Base-by-base conservation (phyloP, 2,329 filamentous ascomycete species). In the Hypomyces perniciosus region DNA sequence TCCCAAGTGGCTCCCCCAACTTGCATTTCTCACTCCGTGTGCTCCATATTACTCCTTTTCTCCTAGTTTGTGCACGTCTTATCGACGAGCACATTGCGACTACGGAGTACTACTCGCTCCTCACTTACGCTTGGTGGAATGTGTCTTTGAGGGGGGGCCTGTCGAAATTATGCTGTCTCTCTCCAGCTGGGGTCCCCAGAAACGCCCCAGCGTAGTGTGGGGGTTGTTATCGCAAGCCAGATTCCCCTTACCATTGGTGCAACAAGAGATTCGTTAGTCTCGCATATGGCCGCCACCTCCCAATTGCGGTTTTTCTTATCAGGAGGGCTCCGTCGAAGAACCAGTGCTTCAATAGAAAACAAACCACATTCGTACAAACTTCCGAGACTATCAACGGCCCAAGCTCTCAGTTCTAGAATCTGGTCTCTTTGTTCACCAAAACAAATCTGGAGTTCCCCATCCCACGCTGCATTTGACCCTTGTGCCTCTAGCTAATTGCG, bases 401-500 rank as follows among this genome's bases (percentile, higher is more conserved):
- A 51, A 43, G 48, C 42, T 40, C 26, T 30, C 43, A 38, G 33
- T 20, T 20, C 20, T 20, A 20, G 20, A 20, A 20, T 20, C 20
- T 20, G 20, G 20, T 20, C 20, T 20, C 20, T 20, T 20, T 20
- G 20, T 20, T 20, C 20, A 20, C 20, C 20, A 20, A 20, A 28
- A 41, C 6, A 20, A 42, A 28, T 28, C 39, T 28, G 39, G 39
- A 42, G 39, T 13, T 20, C 39, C 39, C 13, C 13, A 26, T 28
- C 26, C 26, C 10, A 26, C 26, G n/a, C 26, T 20, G 30, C 33
- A 35, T 50, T 44, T 39, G 10, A 27, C 8, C 53, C 46, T 42
- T 35, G 47, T 30, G 38, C 31, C 34, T 26, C 63, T 66, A 65
- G 55, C 57, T 56, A 45, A 12, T 55, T 65, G 48, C 30, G 59